Evolutionary conservation across 495 filamentous ascomycete genomes (phyloP).

Genomic region (Trichoderma erinaceum): DNA sequence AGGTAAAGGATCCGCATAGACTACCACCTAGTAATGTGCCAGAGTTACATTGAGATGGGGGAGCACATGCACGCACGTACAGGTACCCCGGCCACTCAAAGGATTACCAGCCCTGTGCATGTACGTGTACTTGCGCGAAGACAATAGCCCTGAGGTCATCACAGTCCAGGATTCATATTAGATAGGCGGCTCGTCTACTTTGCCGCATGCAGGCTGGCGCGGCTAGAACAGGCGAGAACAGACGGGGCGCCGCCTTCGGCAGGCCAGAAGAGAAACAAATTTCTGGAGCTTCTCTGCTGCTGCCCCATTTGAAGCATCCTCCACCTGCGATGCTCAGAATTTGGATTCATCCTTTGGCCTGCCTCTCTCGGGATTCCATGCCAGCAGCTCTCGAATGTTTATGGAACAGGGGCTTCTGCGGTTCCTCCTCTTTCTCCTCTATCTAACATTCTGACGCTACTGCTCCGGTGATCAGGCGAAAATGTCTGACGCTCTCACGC

Average conservation of each 20-base stretch:
- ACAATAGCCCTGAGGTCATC: constrained; percentile 4
- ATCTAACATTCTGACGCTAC: too few species aligned
- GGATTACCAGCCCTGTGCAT: background rate
- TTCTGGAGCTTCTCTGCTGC: background rate
- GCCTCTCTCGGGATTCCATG: background rate
- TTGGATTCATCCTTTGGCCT: background rate
- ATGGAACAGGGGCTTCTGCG: too few species aligned
- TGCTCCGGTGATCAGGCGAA: too few species aligned
- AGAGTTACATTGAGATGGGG: background rate
- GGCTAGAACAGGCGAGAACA: background rate
- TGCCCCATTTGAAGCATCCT: background rate
- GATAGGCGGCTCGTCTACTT: constrained; percentile 6
- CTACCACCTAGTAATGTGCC: constrained; percentile 3
- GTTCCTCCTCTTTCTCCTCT: too few species aligned
- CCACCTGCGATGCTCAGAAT: too few species aligned
- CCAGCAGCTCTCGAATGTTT: too few species aligned
- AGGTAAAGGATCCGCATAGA: background rate
- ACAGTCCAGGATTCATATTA: background rate
- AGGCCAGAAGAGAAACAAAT: background rate
- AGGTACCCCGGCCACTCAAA: background rate
- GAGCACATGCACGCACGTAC: background rate
- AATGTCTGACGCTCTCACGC: too few species aligned
- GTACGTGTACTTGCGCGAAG: background rate
- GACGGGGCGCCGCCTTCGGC: background rate
- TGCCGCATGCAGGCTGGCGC: background rate